Base-by-base conservation (phyloP, 768 basidiomycete genomes). In the Pholiota conissans region DNA sequence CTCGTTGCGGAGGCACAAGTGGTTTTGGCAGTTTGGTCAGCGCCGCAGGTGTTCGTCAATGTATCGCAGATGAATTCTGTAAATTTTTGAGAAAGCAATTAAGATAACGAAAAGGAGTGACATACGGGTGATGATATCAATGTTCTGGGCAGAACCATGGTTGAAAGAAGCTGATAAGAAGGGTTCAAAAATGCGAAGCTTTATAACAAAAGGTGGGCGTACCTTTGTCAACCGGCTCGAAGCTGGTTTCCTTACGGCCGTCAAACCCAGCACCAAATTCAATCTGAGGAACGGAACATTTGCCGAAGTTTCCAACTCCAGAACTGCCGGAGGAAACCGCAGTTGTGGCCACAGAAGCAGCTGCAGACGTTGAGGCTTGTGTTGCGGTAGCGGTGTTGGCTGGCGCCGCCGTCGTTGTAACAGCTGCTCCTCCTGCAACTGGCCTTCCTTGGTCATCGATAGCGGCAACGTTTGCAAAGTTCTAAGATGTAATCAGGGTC, bases 101-200 rank as follows among this genome's bases (percentile, higher is more conserved):
- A 14, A 4, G 30, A 39, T 37, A 24, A 14, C 20, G 14, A 20
- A 50, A 14, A 28, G 24, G 28, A 66, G 29, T 34, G 20, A 66
- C 73, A 22, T 60, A 73, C 80, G 76, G 13, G 83, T 78, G 72
- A 86, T 85, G 66, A 85, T 84, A 61, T 72, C 74, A 61, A 84
- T 81, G 66, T 79, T 78, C 62, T 84, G 77, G n/a, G 84, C 84
- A 14, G 84, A 85, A 39, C 82, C 82, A 62, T 85, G 84, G 70
- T 74, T 76, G 74, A 71, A 84, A 0, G 79, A 79, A 5, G 67
- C 79, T 79, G 51, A 8, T 3, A 14, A 50, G 35, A 27, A 26
- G 18, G 7, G 46, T 27, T 54, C 24, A 46, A 49, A 10, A 13
- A 49, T 9, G 35, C 28, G 24, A 49, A 10, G 13, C 14, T n/a